Evolutionary conservation across 169 alveolate genomes (phyloP).

Genomic region (Haemoproteus tartakovskyi): DNA sequence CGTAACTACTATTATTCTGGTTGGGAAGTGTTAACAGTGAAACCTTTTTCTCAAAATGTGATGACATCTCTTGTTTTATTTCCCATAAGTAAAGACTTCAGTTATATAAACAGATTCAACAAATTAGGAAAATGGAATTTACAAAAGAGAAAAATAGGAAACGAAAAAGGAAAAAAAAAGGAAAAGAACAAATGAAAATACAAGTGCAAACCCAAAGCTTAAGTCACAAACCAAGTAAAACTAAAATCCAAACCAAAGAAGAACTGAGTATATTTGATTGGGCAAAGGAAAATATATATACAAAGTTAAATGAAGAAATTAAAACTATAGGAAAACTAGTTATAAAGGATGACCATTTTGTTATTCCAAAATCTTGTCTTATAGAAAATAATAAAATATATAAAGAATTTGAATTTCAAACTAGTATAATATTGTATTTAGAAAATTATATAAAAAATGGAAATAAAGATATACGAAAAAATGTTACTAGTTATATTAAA

Average conservation of each 20-base stretch:
- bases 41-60: no score
- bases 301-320: slow-evolving; percentile 13
- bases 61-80: no score
- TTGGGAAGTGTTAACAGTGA: no score
- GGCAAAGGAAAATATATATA: background rate
- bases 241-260: no score
- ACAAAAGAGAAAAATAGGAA: no score
- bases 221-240: no score
- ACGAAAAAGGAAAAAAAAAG: no score
- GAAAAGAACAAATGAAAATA: background rate
- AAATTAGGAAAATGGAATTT: no score
- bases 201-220: background rate
- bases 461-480: background rate
- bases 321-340: slow-evolving; percentile 2
- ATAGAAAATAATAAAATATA: slow-evolving; percentile 36
- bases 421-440: slow-evolving; percentile 24
- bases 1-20: no score
- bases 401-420: slow-evolving; percentile 27
- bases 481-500: background rate
- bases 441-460: background rate
- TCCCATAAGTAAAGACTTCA: no score
- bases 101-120: no score
- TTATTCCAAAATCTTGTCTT: slow-evolving; percentile 19
- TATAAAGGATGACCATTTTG: slow-evolving; percentile 4
- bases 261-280: background rate